Base-by-base conservation (phyloP, 805 yeast genomes). In the Spathaspora sp. region DNA sequence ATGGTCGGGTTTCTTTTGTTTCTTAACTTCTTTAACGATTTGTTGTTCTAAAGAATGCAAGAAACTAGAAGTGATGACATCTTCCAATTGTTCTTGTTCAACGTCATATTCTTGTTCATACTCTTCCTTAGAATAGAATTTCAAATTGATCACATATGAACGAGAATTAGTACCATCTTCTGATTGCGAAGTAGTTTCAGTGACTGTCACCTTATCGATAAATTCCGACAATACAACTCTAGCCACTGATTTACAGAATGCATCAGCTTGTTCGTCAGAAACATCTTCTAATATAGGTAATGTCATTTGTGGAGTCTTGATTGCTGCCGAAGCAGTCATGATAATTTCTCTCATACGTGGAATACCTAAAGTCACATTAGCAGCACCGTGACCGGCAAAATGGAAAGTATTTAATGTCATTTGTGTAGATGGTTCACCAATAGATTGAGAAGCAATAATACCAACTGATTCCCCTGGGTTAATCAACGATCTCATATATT, bases 301-400 rank as follows among this genome's bases (percentile, higher is more conserved):
- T 3, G 94, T 83, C 99, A 94, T 94, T 75, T 94, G 98, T 44
- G 99, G 99, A n/a, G 99, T 94, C 76, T 90, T 89, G 65, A 94
- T 94, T 46, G 87, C 74, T 19, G 97, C 84, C 53, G 97, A 89
- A 18, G 99, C 99, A 11, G 99, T 96, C 99, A 94, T 94, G 68
- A 94, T 91, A 70, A 94, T 94, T 81, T 94, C 99, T 83, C 99
- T 87, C 89, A 94, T 85, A 83, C 99, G 97, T 42, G 99, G 99
- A 67, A 94, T 94, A 87, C 99, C 99, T 63, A 94, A 80, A 0
- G 99, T 94, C 57, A 94, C 99, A 73, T 94, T 94, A 45, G 99
- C 99, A 52, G 99, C 99, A 83, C 99, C 99, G 76, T 96, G 99
- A 69, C 99, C 99, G 62, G 99, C 99, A 66, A 94, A 94, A 78